A percentile compares a stretch with the other conserved stretches of the same genome.
phyloP scores from a whole-genome alignment of 352 stramenopile genomes.

The Phytophthora cryptogea region DNA sequence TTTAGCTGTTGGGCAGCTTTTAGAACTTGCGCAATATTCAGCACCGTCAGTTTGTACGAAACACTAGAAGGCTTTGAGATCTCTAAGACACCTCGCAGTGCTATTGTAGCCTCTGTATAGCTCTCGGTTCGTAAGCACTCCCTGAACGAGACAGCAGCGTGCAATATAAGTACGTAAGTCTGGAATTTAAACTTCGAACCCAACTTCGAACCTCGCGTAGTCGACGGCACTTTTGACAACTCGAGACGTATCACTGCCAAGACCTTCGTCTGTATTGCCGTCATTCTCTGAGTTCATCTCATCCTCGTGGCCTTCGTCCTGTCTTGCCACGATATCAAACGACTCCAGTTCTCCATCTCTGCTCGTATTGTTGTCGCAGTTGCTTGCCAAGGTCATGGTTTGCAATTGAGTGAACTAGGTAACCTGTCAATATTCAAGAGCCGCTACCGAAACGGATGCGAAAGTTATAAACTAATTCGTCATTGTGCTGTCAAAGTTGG shows the following conservation, averaged over 20 bases:
- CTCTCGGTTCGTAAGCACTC: constrained; percentile 49
- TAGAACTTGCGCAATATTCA: constrained; percentile 53
- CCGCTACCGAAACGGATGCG: constrained; percentile 12
- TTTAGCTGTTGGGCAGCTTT: constrained; percentile 32
- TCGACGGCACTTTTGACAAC: constrained; percentile 25
- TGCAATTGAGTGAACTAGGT: neutral
- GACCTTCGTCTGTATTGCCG: constrained; percentile 2
- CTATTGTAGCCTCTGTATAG: constrained; percentile 44
- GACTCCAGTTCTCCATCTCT: neutral
- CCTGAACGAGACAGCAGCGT: constrained; percentile 19
- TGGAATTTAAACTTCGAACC: neutral
- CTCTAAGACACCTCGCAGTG: constrained; percentile 48
- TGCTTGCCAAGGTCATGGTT: neutral
- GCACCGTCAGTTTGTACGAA: constrained; percentile 35
- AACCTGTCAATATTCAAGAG: neutral
- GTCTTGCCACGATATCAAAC: neutral
- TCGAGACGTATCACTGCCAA: constrained; percentile 21
- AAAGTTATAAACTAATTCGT: neutral
- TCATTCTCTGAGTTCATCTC: neutral
- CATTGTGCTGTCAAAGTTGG: neutral
- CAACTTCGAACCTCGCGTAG: constrained; percentile 26
- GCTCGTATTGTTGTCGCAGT: neutral
- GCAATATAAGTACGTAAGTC: neutral
- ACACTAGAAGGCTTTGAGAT: constrained; percentile 33
- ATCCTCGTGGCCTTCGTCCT: neutral